Percentiles rank a stretch among this genome's conserved stretches.
phyloP scores from a whole-genome alignment of 176 grass and related monocot genomes.

The Tuctoria greenei region DNA sequence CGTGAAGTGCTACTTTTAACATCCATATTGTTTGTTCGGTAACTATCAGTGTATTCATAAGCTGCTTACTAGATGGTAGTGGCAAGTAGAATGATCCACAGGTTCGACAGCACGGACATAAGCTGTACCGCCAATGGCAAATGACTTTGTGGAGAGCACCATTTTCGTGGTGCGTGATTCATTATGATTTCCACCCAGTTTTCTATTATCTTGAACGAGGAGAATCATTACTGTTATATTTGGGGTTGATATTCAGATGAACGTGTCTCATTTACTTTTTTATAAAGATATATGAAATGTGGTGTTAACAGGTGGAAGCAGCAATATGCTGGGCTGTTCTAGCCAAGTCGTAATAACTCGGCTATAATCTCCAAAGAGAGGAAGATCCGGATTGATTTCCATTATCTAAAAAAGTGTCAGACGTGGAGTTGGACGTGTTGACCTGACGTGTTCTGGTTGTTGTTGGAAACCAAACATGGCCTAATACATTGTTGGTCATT shows the following conservation, averaged over 20 bases:
- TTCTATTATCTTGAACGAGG: background rate
- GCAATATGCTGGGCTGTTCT: no score
- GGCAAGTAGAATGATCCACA: constrained; percentile 25
- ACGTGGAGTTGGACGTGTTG: constrained; percentile 8
- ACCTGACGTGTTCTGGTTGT: no score
- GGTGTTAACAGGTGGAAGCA: no score
- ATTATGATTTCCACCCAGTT: background rate
- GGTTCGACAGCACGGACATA: background rate
- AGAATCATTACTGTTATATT: no score
- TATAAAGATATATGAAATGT: no score
- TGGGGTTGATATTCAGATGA: no score
- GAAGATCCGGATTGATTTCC: no score
- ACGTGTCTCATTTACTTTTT: no score
- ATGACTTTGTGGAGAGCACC: constrained; percentile 17
- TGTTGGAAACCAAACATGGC: background rate
- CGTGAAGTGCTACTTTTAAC: background rate
- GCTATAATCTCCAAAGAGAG: no score
- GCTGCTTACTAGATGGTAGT: background rate
- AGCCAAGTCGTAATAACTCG: no score
- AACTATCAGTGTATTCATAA: constrained; percentile 28
- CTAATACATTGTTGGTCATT: background rate
- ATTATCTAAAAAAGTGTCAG: no score
- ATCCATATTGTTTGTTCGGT: background rate
- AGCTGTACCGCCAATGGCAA: background rate
- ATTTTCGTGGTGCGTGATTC: constrained; percentile 26